These are phyloP conservation scores for Xanthoparmelia taractica DNA, from an alignment of 495 filamentous ascomycete genomes.

Conservation along the genomic window DNA sequence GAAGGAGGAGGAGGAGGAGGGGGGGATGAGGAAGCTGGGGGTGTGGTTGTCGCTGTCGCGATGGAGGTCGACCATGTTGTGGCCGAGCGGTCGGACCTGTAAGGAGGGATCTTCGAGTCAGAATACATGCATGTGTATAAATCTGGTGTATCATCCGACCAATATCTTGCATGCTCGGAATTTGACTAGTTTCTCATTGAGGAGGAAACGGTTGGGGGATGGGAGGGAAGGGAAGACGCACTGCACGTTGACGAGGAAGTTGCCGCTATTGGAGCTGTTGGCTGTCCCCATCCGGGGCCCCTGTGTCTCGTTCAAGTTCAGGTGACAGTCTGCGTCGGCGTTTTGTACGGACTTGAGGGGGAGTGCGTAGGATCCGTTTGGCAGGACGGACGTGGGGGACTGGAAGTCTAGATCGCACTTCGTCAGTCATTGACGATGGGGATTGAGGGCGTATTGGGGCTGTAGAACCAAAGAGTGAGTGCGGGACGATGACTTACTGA, in stretches of 20 bases:
- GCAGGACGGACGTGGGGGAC: background rate
- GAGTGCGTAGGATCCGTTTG: background rate
- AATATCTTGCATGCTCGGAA: background rate
- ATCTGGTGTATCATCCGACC: too few species aligned
- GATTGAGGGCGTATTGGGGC: too few species aligned
- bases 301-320: background rate
- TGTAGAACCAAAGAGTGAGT: too few species aligned
- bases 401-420: background rate
- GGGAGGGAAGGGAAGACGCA: background rate
- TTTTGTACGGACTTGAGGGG: background rate
- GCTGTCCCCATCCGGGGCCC: background rate
- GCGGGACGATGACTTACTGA: background rate
- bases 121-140: background rate
- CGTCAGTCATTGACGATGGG: background rate
- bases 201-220: too few species aligned
- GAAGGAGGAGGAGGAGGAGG: background rate
- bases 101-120: background rate
- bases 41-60: background rate
- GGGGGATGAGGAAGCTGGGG: background rate
- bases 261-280: constrained; percentile 1
- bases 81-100: background rate
- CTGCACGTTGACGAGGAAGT: constrained; percentile 1
- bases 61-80: background rate
- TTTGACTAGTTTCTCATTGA: too few species aligned
- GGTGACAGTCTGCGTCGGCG: background rate